Conservation (phyloP, 2,329 filamentous ascomycete genomes). For the Xylariaceae sp. region DNA sequence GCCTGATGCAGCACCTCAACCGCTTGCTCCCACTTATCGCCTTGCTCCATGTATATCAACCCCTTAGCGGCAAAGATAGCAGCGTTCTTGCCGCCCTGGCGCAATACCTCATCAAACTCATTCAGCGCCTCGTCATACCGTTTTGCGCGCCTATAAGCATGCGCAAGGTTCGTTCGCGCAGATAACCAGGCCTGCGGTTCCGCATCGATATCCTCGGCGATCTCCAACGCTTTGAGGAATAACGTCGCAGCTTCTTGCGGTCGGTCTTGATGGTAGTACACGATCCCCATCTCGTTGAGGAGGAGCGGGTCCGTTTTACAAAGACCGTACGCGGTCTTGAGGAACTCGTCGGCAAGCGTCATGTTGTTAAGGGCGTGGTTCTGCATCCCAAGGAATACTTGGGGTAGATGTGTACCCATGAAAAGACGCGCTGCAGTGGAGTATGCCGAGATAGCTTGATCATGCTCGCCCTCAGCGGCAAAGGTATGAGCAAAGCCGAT, state of each 20-base stretch:
- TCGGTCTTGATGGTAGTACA: slow-evolving; percentile 88
- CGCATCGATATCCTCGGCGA: slow-evolving; percentile 77
- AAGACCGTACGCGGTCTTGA: slow-evolving; percentile 80
- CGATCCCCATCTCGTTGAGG: slow-evolving; percentile 91
- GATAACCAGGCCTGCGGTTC: slow-evolving; percentile 79
- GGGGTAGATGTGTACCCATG: slow-evolving; percentile 93
- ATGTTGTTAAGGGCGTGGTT: slow-evolving; percentile 95
- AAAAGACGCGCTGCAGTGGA: slow-evolving; percentile 92
- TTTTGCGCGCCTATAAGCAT: slow-evolving; percentile 73
- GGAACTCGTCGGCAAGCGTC: slow-evolving; percentile 87
- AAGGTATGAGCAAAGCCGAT: slow-evolving; percentile 99
- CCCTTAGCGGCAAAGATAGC: slow-evolving; percentile 79
- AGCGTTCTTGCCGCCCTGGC: slow-evolving; percentile 75
- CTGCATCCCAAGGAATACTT: slow-evolving; percentile 97
- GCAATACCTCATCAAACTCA: slow-evolving; percentile 83
- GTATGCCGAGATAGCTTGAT: slow-evolving; percentile 97
- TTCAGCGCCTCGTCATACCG: slow-evolving; percentile 67
- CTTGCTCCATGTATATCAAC: slow-evolving; percentile 75
- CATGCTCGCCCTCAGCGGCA: slow-evolving; percentile 93
- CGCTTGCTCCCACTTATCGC: slow-evolving; percentile 65
- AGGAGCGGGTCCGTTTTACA: slow-evolving; percentile 84
- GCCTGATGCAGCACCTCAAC: slow-evolving; percentile 81
- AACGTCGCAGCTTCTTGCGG: slow-evolving; percentile 70
- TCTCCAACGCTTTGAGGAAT: slow-evolving; percentile 71
- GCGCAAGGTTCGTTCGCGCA: slow-evolving; percentile 82